Evolutionary conservation across 148 eudicot species (phyloP).

Genomic region (Camellia japonica): DNA sequence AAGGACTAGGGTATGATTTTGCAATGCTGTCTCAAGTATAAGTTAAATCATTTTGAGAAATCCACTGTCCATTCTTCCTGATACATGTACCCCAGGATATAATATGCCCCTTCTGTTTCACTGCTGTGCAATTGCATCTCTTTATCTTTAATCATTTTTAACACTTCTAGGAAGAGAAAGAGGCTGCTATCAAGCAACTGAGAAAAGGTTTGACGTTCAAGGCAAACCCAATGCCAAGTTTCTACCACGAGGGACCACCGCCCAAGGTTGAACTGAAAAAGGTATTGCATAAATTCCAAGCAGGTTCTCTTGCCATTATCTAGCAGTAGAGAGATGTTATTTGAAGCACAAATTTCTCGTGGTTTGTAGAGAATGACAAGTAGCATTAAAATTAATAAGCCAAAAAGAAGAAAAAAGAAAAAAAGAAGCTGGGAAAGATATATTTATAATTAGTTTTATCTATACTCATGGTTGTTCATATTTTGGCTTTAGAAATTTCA

Average conservation of each 20-base stretch:
- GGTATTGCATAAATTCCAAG: slow-evolving; percentile 31
- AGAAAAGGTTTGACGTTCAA: slow-evolving; percentile 66
- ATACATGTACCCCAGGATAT: too few relatives aligned
- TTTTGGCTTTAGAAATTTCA: not conserved
- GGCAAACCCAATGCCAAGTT: slow-evolving; percentile 83
- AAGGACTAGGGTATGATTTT: slow-evolving; percentile 61
- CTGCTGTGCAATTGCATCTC: not conserved
- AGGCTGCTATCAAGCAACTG: slow-evolving; percentile 67
- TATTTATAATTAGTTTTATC: too few relatives aligned
- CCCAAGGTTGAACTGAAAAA: slow-evolving; percentile 77
- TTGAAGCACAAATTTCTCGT: too few relatives aligned
- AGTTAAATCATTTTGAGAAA: not conserved
- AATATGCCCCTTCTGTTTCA: not conserved
- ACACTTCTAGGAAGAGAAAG: slow-evolving; percentile 63
- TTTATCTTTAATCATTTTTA: slow-evolving; percentile 14
- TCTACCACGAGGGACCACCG: slow-evolving; percentile 87
- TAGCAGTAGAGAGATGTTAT: not conserved
- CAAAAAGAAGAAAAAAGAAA: too few relatives aligned
- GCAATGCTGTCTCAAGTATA: slow-evolving; percentile 4
- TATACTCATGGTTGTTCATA: too few relatives aligned
- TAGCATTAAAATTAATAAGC: too few relatives aligned
- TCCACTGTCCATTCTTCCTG: not conserved
- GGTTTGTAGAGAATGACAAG: not conserved
- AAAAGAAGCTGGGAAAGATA: too few relatives aligned
- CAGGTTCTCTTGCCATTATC: not conserved